Evolutionary conservation across 75 land plant genomes (phyloP), one percentile per base, ranked within the genome.

Genomic region (Gnetum montanum): DNA sequence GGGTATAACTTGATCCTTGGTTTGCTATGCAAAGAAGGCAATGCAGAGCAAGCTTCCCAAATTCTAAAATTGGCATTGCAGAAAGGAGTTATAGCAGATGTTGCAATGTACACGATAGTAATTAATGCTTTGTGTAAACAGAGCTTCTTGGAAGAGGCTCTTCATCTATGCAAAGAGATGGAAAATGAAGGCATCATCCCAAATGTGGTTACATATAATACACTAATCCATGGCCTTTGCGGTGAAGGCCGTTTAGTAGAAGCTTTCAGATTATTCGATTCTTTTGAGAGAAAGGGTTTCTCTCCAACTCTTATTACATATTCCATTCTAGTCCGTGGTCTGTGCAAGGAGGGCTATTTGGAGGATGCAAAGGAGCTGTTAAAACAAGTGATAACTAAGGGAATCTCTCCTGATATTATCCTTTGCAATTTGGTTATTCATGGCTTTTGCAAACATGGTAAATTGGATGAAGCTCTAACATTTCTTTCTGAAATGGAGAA

Each of bases 231-330:
- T 57, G 74, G 74, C 8, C 48, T 87, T 57, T 79, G 86, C 58
- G 69, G 26, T 19, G 70, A 77, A 33, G 84, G 84, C 16, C 71
- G 77, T 46, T 65, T 83, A 22, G 58, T 66, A 54, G 76, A 79
- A 62, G 87, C 88, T 34, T 69, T 83, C 28, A 70, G 83, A 41
- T 57, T 87, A 2, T 80, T 83, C 69, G 78, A 87, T 71, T 61
- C 80, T 20, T 57, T 87, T 31, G 77, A 76, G 29, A 60, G 44
- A 44, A 52, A 61, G 44, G 40, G 36, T 30, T 33, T 79, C 13
- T 13, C 45, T 66, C 78, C 92, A 1, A 63, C 81, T 37, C 56
- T 68, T 46, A 26, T 71, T 28, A 77, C 87, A 34, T 83, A 83
- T 62, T 62, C 67, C 18, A 73, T 62, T 28, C 60, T 87, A 7